Evolutionary conservation across 805 yeast species (phyloP).

Genomic region (Starmerella davenportii): DNA sequence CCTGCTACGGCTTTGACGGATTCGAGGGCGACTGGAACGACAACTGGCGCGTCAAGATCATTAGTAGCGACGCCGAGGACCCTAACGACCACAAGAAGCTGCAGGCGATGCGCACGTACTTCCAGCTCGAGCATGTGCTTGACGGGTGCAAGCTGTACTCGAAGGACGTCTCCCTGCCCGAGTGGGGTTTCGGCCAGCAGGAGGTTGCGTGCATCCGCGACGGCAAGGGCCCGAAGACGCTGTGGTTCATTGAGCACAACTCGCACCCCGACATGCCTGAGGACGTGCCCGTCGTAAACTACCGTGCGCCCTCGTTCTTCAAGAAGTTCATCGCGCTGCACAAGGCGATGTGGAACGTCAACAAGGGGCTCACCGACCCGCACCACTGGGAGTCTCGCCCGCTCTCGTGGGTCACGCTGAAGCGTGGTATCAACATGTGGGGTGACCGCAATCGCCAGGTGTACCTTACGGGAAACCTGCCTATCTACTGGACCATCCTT

Average conservation of each 20-base stretch:
- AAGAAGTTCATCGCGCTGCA: conserved; percentile 40
- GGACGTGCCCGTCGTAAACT: conserved; percentile 23
- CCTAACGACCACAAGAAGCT: conserved; percentile 21
- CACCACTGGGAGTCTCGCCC: conserved; percentile 41
- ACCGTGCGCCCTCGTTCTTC: conserved; percentile 27
- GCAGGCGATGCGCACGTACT: conserved; percentile 46
- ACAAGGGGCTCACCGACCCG: conserved; percentile 30
- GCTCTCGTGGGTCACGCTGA: conserved; percentile 41
- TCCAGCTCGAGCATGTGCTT: conserved; percentile 49
- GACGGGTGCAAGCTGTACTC: conserved; percentile 55
- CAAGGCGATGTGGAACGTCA: conserved; percentile 35
- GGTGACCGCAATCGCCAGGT: conserved; percentile 29
- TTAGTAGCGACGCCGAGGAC: conserved; percentile 24
- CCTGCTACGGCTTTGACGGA: conserved; percentile 47
- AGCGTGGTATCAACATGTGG: conserved; percentile 44
- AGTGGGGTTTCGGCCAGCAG: conserved; percentile 68
- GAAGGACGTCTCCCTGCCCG: conserved; percentile 55
- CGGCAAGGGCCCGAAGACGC: conserved; percentile 47
- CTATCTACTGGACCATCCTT: conserved; percentile 34
- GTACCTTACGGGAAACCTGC: conserved; percentile 47
- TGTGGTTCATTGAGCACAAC: conserved; percentile 60
- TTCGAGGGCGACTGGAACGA: conserved; percentile 52
- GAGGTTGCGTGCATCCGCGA: conserved; percentile 74
- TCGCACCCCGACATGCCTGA: conserved; percentile 32
- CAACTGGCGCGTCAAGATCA: conserved; percentile 45